Evolutionary conservation across 2,329 filamentous ascomycete species (phyloP).

Genomic region (Pseudocercospora musae): DNA sequence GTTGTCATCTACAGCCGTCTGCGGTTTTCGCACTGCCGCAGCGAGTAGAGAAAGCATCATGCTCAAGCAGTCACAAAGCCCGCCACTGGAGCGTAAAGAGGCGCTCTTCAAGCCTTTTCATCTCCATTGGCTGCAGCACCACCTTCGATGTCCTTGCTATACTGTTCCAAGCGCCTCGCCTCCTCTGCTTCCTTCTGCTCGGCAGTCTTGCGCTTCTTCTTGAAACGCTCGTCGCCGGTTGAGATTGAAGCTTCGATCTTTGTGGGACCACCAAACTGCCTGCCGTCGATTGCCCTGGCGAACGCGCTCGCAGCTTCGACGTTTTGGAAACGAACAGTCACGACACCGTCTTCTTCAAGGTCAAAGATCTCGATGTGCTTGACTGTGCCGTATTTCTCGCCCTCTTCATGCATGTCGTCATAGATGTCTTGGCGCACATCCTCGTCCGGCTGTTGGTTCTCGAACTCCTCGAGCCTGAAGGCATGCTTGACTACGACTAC

Average conservation of each 20-base stretch:
- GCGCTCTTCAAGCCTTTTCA: not conserved
- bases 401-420: conserved; percentile 89
- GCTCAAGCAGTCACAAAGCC: not conserved
- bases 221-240: conserved; percentile 66
- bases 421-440: conserved; percentile 85
- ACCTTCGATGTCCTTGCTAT: conserved; percentile 26
- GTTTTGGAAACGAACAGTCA: conserved; percentile 77
- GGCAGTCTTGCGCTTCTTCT: conserved; percentile 53
- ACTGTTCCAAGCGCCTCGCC: conserved; percentile 25
- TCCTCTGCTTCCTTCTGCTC: conserved; percentile 22
- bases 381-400: conserved; percentile 77
- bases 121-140: conserved; percentile 1
- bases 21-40: not conserved
- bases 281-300: conserved; percentile 67
- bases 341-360: conserved; percentile 76
- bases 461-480: conserved; percentile 82
- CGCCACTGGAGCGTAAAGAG: not conserved
- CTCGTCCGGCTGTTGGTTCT: conserved; percentile 64
- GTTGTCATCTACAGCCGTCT: not conserved
- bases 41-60: not conserved
- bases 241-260: conserved; percentile 55
- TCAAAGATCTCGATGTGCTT: conserved; percentile 92
- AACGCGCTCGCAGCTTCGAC: conserved; percentile 69
- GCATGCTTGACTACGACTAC: conserved; percentile 86
- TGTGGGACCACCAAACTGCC: conserved; percentile 65